phyloP scores from a whole-genome alignment of 768 basidiomycete species.

The Stropharia rugosoannulata region DNA sequence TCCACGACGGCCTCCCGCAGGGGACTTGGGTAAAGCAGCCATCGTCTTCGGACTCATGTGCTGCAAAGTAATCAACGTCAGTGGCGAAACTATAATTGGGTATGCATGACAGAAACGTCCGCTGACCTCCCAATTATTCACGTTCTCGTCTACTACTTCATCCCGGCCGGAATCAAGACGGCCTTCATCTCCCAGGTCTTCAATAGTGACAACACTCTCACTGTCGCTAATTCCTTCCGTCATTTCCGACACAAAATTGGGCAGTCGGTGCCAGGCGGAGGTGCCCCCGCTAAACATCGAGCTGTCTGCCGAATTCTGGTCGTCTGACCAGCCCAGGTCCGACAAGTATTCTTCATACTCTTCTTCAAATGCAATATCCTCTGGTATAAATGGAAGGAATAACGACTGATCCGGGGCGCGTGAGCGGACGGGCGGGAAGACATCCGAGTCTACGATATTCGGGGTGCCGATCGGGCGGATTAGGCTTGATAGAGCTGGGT shows the following conservation, averaged over 20 bases:
- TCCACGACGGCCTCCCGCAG: constrained; percentile 78
- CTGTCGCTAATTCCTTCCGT: constrained; percentile 91
- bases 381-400: constrained; percentile 88
- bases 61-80: constrained; percentile 35
- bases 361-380: constrained; percentile 93
- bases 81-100: background rate
- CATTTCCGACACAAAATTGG: constrained; percentile 74
- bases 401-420: constrained; percentile 81
- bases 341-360: constrained; percentile 96
- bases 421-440: constrained; percentile 92
- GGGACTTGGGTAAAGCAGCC: constrained; percentile 90
- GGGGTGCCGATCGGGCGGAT: constrained; percentile 76
- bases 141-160: constrained; percentile 71
- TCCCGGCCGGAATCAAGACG: constrained; percentile 62
- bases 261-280: constrained; percentile 84
- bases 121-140: constrained; percentile 95
- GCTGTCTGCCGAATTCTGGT: constrained; percentile 28
- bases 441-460: constrained; percentile 80
- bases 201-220: constrained; percentile 90
- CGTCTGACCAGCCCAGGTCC: constrained; percentile 78
- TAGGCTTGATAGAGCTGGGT: constrained; percentile 71
- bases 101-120: constrained; percentile 1
- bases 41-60: constrained; percentile 97
- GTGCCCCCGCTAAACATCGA: constrained; percentile 26
- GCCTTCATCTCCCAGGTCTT: constrained; percentile 81